Conservation (phyloP, 768 basidiomycete genomes). For the Trametes cinnabarina region DNA sequence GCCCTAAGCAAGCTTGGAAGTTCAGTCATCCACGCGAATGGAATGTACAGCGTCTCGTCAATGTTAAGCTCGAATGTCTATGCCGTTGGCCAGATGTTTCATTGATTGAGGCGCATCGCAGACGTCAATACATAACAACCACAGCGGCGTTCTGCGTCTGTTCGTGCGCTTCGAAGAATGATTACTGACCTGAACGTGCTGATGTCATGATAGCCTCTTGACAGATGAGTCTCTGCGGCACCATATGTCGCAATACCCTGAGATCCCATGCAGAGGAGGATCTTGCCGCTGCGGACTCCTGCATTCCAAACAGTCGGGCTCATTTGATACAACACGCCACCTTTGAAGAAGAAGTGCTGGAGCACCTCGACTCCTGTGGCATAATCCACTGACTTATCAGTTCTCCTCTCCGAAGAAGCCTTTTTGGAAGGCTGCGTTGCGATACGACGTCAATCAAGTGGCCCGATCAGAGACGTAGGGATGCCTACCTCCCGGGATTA, state of each 20-base stretch:
- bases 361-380: neutral
- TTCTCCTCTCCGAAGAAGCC: neutral
- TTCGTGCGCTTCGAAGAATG: neutral
- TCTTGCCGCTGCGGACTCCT: neutral
- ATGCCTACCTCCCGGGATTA: slow-evolving; percentile 26
- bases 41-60: too few relatives aligned
- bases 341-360: neutral
- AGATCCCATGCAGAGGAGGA: neutral
- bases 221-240: neutral
- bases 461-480: neutral
- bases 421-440: neutral
- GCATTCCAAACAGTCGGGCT: neutral
- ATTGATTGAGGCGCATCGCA: neutral
- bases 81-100: neutral
- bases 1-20: too few relatives aligned
- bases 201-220: neutral
- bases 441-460: neutral
- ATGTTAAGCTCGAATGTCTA: neutral
- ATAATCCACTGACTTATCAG: neutral
- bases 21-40: too few relatives aligned
- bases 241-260: neutral
- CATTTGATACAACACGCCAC: too few relatives aligned
- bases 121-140: neutral
- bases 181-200: neutral
- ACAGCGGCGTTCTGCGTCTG: neutral